Percentiles rank a stretch among this genome's conserved stretches.
Evolutionary conservation across 108 stramenopile species (phyloP).

Genomic region (Thalassiosira profunda): DNA sequence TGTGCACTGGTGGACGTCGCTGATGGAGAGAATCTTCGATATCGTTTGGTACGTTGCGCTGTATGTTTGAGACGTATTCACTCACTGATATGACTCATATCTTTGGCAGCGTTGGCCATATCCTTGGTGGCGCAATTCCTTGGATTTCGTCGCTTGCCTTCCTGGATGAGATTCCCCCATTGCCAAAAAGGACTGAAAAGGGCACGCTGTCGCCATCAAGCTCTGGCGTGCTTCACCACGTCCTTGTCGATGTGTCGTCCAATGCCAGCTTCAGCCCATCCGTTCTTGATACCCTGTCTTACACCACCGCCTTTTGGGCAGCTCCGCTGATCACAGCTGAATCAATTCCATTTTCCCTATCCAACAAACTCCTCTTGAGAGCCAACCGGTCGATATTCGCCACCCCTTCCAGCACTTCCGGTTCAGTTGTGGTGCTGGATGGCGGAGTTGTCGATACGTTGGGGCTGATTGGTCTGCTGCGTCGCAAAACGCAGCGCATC

Average conservation of each 20-base stretch:
- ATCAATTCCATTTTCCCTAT: background rate
- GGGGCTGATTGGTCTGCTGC: slow-evolving; percentile 22
- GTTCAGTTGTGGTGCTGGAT: slow-evolving; percentile 14
- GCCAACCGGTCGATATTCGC: background rate
- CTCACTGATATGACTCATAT: too few species aligned
- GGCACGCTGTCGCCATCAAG: slow-evolving; percentile 7
- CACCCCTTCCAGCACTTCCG: too few species aligned
- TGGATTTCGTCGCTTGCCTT: slow-evolving; percentile 14
- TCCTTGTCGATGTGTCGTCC: background rate
- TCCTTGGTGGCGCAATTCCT: background rate
- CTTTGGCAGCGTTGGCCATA: slow-evolving; percentile 11
- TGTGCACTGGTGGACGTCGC: background rate
- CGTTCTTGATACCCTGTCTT: slow-evolving; percentile 4
- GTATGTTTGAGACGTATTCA: too few species aligned
- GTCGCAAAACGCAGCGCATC: slow-evolving; percentile 1
- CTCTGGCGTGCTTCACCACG: background rate
- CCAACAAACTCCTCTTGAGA: slow-evolving; percentile 1
- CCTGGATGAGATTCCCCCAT: background rate
- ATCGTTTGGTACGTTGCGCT: too few species aligned
- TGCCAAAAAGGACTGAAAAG: background rate
- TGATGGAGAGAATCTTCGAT: background rate
- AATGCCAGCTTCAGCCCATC: background rate
- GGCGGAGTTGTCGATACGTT: slow-evolving; percentile 32
- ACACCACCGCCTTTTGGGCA: slow-evolving; percentile 6
- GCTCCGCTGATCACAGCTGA: background rate